Evolutionary conservation across 2,329 filamentous ascomycete species (phyloP).

Genomic region (Dothideomycetes sp.): DNA sequence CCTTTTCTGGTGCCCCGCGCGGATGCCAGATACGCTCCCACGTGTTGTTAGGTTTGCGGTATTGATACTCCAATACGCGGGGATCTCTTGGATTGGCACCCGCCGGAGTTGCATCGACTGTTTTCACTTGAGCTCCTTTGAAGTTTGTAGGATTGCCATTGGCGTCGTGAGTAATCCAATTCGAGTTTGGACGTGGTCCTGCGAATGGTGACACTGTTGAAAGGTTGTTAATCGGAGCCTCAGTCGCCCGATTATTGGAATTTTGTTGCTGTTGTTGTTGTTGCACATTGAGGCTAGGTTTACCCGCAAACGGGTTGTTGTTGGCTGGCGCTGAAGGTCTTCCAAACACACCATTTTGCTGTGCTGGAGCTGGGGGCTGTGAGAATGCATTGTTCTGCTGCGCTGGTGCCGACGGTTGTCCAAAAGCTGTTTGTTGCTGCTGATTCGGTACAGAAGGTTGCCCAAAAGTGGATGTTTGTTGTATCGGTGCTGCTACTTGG

Average conservation of each 20-base stretch:
- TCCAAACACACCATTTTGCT: not conserved
- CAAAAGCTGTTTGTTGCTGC: constrained; percentile 18
- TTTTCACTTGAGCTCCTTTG: constrained; percentile 5
- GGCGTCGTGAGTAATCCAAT: constrained; percentile 5
- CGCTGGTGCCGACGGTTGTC: constrained; percentile 20
- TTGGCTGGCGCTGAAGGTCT: constrained; percentile 13
- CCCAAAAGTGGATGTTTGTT: constrained; percentile 19
- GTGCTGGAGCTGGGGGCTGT: constrained; percentile 15
- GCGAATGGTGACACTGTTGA: too few relatives aligned
- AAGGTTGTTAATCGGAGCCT: too few relatives aligned
- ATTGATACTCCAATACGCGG: constrained; percentile 2
- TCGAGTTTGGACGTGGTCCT: constrained; percentile 1
- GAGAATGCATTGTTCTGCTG: constrained; percentile 17
- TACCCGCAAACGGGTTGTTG: constrained; percentile 15
- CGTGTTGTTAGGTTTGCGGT: constrained; percentile 36
- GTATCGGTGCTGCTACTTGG: constrained; percentile 9
- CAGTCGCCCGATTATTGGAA: too few relatives aligned
- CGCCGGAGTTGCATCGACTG: not conserved
- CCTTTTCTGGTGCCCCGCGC: constrained; percentile 50
- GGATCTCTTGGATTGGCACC: not conserved
- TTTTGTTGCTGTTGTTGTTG: not conserved
- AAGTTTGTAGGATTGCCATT: not conserved
- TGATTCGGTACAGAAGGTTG: constrained; percentile 16
- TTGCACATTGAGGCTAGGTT: constrained; percentile 8
- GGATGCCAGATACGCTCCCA: constrained; percentile 65